Conservation (phyloP, 805 yeast genomes). For the Yamadazyma ubonensis region DNA sequence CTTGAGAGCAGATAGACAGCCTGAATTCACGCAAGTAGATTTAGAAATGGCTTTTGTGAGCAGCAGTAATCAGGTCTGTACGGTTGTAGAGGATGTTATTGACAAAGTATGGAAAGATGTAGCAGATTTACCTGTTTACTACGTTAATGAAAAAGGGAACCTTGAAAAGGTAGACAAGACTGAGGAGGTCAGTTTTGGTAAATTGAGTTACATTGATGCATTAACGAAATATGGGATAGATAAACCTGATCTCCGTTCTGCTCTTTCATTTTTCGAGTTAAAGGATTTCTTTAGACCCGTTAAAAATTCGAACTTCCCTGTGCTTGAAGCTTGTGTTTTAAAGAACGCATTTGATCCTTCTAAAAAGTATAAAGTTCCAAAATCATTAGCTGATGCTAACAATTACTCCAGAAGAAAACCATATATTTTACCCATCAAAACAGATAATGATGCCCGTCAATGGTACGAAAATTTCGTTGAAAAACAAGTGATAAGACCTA, state of each 20-base stretch:
- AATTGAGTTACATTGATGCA: conserved; percentile 66
- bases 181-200: conserved; percentile 30
- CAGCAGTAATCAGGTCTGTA: conserved; percentile 61
- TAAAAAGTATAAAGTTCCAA: conserved; percentile 32
- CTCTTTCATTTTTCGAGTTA: conserved; percentile 50
- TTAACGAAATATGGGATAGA: conserved; percentile 81
- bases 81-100: conserved; percentile 59
- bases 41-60: conserved; percentile 85
- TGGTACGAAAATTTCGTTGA: conserved; percentile 47
- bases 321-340: conserved; percentile 72
- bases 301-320: conserved; percentile 48
- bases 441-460: conserved; percentile 32
- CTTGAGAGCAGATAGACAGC: conserved; percentile 90
- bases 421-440: conserved; percentile 48
- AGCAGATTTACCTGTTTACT: conserved; percentile 39
- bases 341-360: conserved; percentile 42
- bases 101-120: conserved; percentile 54
- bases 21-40: conserved; percentile 97
- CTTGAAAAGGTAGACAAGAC: conserved; percentile 8
- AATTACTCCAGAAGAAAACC: conserved; percentile 62
- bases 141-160: conserved; percentile 28
- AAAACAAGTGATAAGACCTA: conserved; percentile 21
- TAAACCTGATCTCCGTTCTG: conserved; percentile 85
- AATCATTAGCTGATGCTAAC: conserved; percentile 34
- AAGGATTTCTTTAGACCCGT: conserved; percentile 36